Percentiles rank a stretch among this genome's conserved stretches.
phyloP scores from a whole-genome alignment of 1,139 yeast species.

The Meyerozyma smithsonii region DNA sequence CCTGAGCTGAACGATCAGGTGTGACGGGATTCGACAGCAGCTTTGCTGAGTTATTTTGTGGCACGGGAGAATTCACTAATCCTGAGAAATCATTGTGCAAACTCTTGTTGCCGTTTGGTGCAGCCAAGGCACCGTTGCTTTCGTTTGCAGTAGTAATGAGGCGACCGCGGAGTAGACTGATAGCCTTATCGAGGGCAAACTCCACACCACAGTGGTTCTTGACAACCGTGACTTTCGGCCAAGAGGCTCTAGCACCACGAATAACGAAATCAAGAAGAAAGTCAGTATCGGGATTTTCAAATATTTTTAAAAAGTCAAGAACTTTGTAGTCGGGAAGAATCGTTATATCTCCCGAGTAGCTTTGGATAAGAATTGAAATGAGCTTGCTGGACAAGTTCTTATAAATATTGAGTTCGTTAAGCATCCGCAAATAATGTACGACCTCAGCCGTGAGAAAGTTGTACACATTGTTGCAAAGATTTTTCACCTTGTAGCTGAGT shows the following conservation, averaged over 20 bases:
- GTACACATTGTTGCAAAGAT: slow-evolving; percentile 51
- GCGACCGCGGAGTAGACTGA: slow-evolving; percentile 61
- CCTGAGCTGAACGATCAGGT: slow-evolving; percentile 7
- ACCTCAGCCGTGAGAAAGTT: slow-evolving; percentile 65
- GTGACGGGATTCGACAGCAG: slow-evolving; percentile 6
- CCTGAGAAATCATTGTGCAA: slow-evolving; percentile 9
- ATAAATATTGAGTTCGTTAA: slow-evolving; percentile 71
- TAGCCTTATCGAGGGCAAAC: slow-evolving; percentile 78
- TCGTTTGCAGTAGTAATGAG: slow-evolving; percentile 40
- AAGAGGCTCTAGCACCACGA: slow-evolving; percentile 86
- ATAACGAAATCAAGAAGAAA: slow-evolving; percentile 66
- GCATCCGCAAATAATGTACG: slow-evolving; percentile 68
- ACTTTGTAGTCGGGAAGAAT: slow-evolving; percentile 71
- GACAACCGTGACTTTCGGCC: slow-evolving; percentile 86
- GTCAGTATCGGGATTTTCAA: slow-evolving; percentile 76
- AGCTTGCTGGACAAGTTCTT: slow-evolving; percentile 68
- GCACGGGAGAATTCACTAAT: slow-evolving; percentile 24
- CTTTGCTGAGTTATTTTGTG: slow-evolving; percentile 11
- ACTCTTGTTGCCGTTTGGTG: slow-evolving; percentile 1
- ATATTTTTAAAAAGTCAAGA: slow-evolving; percentile 55
- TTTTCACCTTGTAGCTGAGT: slow-evolving; percentile 50
- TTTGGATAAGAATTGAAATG: slow-evolving; percentile 74
- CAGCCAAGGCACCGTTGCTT: slow-evolving; percentile 6
- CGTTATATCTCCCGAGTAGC: slow-evolving; percentile 90
- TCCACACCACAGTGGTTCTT: slow-evolving; percentile 88